Evolutionary conservation across 2,329 filamentous ascomycete genomes (phyloP).

Genomic region (Sclerotinia sclerotiorum): DNA sequence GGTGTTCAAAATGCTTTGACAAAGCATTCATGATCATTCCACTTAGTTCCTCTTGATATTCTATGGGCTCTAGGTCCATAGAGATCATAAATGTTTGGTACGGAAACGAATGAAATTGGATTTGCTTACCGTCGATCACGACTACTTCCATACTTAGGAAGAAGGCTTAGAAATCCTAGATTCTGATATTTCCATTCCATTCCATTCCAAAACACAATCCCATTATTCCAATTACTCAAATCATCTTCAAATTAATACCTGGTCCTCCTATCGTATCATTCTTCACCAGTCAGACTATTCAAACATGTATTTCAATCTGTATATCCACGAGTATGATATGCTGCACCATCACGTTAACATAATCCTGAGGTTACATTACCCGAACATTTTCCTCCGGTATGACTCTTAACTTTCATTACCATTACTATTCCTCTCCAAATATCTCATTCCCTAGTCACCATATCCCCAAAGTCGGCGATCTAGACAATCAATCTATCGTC

Average conservation of each 20-base stretch:
- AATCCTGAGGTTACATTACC: not conserved
- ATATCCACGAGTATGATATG: not conserved
- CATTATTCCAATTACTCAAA: not conserved
- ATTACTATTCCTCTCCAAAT: not conserved
- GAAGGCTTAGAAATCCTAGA: not conserved
- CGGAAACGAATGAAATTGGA: not conserved
- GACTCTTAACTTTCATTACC: not conserved
- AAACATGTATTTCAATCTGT: not conserved
- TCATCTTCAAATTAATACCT: too few relatives aligned
- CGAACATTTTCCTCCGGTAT: not conserved
- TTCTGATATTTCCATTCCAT: not conserved
- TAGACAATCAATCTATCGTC: not conserved
- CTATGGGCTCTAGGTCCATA: not conserved
- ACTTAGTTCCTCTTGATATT: not conserved
- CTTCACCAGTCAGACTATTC: not conserved
- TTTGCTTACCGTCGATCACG: not conserved
- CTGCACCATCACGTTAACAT: not conserved
- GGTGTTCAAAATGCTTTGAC: constrained; percentile 29
- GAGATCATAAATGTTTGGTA: not conserved
- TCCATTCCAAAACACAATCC: not conserved
- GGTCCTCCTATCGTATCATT: too few relatives aligned
- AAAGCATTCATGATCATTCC: not conserved
- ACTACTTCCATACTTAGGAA: too few relatives aligned
- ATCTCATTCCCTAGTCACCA: not conserved
- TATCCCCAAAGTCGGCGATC: not conserved